These are phyloP conservation scores for Clausena lansium DNA, from an alignment of 345 rosid species.

Conservation along the genomic window DNA sequence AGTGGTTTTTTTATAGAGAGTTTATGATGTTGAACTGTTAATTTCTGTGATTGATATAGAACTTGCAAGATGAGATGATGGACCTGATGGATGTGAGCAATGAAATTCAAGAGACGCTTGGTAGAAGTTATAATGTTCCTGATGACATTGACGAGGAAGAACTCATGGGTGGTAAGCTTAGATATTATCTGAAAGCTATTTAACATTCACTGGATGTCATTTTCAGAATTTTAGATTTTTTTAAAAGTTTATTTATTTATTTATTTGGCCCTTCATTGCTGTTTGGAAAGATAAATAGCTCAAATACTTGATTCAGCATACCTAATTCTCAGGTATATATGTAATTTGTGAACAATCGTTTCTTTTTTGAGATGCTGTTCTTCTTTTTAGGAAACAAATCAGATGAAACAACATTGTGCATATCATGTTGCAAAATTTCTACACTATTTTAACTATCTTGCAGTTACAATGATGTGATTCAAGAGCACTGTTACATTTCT, in stretches of 20 bases:
- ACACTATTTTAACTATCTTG: neutral
- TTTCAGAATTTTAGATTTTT: neutral
- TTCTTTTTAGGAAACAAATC: neutral
- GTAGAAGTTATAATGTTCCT: constrained; percentile 91
- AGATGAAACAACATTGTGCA: neutral
- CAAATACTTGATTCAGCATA: neutral
- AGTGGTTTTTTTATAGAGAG: constrained; percentile 2
- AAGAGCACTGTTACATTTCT: neutral
- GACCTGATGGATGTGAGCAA: constrained; percentile 95
- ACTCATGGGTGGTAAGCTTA: constrained; percentile 85
- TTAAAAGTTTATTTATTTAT: neutral
- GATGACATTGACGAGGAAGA: constrained; percentile 99
- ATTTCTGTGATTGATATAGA: constrained; percentile 39
- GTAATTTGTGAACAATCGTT: neutral
- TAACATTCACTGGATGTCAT: neutral
- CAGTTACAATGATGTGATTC: neutral
- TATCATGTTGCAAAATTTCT: neutral
- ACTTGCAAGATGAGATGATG: constrained; percentile 99
- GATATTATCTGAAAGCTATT: neutral
- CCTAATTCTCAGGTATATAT: neutral
- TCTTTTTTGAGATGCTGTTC: neutral
- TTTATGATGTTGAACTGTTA: constrained; percentile 4
- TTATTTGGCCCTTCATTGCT: neutral
- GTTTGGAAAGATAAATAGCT: neutral
- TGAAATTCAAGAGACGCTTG: constrained; percentile 95